Conservation (phyloP, 345 rosid genomes). For the Durio zibethinus region DNA sequence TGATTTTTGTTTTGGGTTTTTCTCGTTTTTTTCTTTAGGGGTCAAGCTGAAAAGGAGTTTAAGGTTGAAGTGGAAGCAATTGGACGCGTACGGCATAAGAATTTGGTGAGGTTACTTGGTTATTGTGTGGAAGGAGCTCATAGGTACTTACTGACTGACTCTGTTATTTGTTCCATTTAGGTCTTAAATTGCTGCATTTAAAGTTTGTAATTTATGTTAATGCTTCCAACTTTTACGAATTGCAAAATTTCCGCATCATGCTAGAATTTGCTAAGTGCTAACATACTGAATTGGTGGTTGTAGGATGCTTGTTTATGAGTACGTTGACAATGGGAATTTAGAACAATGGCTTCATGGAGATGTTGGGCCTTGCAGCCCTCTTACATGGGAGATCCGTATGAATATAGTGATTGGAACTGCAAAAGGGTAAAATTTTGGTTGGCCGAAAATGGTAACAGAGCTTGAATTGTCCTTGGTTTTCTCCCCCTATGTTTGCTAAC, state of each 20-base stretch:
- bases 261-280: not conserved
- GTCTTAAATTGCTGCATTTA: slow-evolving; percentile 3
- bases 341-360: slow-evolving; percentile 95
- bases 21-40: slow-evolving; percentile 37
- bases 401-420: slow-evolving; percentile 77
- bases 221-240: not conserved
- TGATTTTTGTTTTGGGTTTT: slow-evolving; percentile 10
- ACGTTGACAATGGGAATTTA: slow-evolving; percentile 82
- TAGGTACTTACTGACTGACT: slow-evolving; percentile 38
- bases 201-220: slow-evolving; percentile 1
- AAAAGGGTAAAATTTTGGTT: slow-evolving; percentile 48
- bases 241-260: not conserved
- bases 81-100: slow-evolving; percentile 92
- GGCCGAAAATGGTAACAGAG: not conserved
- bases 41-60: slow-evolving; percentile 97
- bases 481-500: not conserved
- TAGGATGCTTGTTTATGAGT: slow-evolving; percentile 89
- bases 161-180: not conserved
- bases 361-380: slow-evolving; percentile 72
- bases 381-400: slow-evolving; percentile 84
- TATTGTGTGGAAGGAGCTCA: slow-evolving; percentile 98
- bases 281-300: slow-evolving; percentile 6
- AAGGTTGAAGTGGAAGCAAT: slow-evolving; percentile 98
- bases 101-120: slow-evolving; percentile 90
- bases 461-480: slow-evolving; percentile 1